Evolutionary conservation across 108 stramenopile genomes (phyloP), one percentile per base, ranked within the genome.

Genomic region (Skeletonema marinoi): DNA sequence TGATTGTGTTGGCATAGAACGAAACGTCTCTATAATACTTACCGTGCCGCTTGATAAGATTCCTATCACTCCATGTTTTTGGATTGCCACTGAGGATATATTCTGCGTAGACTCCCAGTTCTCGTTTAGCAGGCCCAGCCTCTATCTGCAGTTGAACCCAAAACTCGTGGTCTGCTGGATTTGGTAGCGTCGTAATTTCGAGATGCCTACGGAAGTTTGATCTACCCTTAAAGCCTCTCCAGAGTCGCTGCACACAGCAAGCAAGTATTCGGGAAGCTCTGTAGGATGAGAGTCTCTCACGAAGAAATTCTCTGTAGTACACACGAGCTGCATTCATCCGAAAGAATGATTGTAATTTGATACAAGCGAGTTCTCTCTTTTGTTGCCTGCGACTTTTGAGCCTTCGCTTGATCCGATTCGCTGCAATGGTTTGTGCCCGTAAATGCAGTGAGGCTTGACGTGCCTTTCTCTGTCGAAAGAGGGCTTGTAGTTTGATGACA

Each of bases 1-100:
- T 81, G 29, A 85, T 62, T 8, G 66, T 71, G 62, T 85, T 85
- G 39, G 71, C 80, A 39, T 85, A 85, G 31, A 85, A 80, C 16
- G 44, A 48, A 3, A 69, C 67, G 50, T 85, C 84, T 25, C 84
- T 32, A 39, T 65, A 83, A 19, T 62, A 77, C 13, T 60, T 46
- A 1, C 70, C 82, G 48, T 68, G 50, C 31, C 82, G 66, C 42
- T 77, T 83, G 58, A 48, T 38, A 3, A 31, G 56, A 59, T 41
- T 62, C 60, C 82, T 32, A 14, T 83, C 77, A 0, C 36, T 16
- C 82, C 82, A 84, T 19, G 74, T 64, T 9, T 16, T 13, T 30
- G 83, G 78, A 39, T 21, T 50, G 6, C 78, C 75, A 21, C 60
- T 59, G 9, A 79, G 79, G 29, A 54, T 77, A 56, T 78, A 83